phyloP scores from a whole-genome alignment of 2,329 filamentous ascomycete species.

The Atkinsonella hypoxylon region DNA sequence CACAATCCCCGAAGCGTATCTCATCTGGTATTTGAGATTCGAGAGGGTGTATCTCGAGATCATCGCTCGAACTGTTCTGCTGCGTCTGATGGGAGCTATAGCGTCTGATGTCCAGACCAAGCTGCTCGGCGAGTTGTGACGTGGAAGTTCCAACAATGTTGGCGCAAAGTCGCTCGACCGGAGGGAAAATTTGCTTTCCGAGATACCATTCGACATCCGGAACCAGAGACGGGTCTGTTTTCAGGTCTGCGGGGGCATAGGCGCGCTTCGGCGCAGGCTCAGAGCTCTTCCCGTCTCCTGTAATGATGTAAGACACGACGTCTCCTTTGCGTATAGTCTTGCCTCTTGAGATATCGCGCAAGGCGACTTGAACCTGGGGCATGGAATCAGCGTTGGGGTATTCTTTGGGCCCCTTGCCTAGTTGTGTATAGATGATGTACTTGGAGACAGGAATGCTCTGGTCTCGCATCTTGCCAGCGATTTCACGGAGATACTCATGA shows the following conservation, averaged over 20 bases:
- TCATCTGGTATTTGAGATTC: slow-evolving; percentile 91
- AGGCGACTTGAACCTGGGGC: slow-evolving; percentile 92
- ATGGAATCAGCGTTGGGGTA: slow-evolving; percentile 92
- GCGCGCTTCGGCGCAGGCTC: slow-evolving; percentile 79
- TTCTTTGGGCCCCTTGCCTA: slow-evolving; percentile 84
- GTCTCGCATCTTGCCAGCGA: slow-evolving; percentile 78
- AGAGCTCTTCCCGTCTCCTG: slow-evolving; percentile 52
- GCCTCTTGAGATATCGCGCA: slow-evolving; percentile 76
- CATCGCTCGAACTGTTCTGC: slow-evolving; percentile 39
- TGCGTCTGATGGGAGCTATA: slow-evolving; percentile 46
- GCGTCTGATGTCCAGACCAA: slow-evolving; percentile 81
- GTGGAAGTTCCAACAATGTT: slow-evolving; percentile 91
- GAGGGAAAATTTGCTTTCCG: slow-evolving; percentile 95
- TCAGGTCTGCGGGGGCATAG: slow-evolving; percentile 73
- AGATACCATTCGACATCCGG: slow-evolving; percentile 98
- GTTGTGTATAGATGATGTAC: slow-evolving; percentile 96
- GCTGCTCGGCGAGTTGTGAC: slow-evolving; percentile 77
- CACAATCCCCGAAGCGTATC: slow-evolving; percentile 74
- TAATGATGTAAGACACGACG: slow-evolving; percentile 93
- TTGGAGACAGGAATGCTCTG: slow-evolving; percentile 64
- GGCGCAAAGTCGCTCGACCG: slow-evolving; percentile 92
- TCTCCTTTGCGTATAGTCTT: slow-evolving; percentile 87
- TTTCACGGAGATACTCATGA: slow-evolving; percentile 81
- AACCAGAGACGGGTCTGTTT: slow-evolving; percentile 59
- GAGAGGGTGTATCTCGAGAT: slow-evolving; percentile 73